Percentiles rank a stretch among this genome's conserved stretches.
These are phyloP conservation scores for Pseudogymnoascus sp. DNA, from an alignment of 2,329 filamentous ascomycete genomes.

Conservation along the genomic window DNA sequence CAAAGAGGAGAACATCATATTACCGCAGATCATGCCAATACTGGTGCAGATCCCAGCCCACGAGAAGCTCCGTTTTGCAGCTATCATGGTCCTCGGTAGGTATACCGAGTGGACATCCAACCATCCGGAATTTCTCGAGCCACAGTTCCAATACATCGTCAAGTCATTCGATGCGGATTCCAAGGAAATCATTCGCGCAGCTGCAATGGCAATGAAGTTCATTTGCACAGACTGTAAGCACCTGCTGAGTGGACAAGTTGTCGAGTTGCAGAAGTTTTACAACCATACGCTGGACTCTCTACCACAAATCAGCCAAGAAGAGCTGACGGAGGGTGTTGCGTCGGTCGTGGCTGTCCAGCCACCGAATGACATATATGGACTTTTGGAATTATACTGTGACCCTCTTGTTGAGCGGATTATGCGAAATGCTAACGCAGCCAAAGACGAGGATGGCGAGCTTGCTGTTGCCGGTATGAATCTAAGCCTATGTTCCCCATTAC, in stretches of 20 bases:
- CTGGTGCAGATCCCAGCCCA: slow-evolving; percentile 91
- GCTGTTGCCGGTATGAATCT: slow-evolving; percentile 64
- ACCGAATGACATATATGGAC: slow-evolving; percentile 66
- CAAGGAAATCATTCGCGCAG: slow-evolving; percentile 82
- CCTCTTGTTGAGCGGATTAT: slow-evolving; percentile 81
- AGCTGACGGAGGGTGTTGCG: slow-evolving; percentile 92
- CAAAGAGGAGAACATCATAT: slow-evolving; percentile 73
- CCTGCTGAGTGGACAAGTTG: slow-evolving; percentile 72
- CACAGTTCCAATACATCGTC: slow-evolving; percentile 93
- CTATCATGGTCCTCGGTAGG: slow-evolving; percentile 91
- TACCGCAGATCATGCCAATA: slow-evolving; percentile 86
- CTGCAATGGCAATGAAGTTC: slow-evolving; percentile 91
- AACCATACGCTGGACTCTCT: slow-evolving; percentile 80
- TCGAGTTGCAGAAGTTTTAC: slow-evolving; percentile 87
- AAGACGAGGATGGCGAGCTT: slow-evolving; percentile 73
- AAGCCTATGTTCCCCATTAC: background rate
- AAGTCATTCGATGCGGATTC: slow-evolving; percentile 83
- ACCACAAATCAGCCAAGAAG: slow-evolving; percentile 80
- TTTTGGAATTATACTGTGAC: slow-evolving; percentile 87
- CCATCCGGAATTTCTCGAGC: slow-evolving; percentile 84
- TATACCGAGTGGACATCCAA: slow-evolving; percentile 98
- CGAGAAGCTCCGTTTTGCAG: slow-evolving; percentile 96
- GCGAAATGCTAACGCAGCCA: slow-evolving; percentile 75
- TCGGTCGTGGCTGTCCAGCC: slow-evolving; percentile 85
- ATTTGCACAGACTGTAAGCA: slow-evolving; percentile 93